These are phyloP conservation scores for Escallonia rubra DNA, from an alignment of 129 eudicot genomes.

Conservation along the genomic window DNA sequence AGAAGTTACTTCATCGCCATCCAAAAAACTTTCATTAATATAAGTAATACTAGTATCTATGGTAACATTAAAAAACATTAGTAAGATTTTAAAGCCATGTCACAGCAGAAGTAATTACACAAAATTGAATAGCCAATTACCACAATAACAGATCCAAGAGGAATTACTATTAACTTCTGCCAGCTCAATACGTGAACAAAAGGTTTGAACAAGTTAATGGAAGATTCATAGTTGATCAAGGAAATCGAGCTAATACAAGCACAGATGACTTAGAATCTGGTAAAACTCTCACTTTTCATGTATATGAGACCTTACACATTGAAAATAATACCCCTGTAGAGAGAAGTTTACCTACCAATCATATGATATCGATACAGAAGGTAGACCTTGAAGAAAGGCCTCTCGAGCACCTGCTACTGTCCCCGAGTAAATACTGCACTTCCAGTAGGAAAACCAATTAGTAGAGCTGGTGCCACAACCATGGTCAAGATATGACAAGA, in stretches of 20 bases:
- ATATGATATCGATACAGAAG: slow-evolving; percentile 78
- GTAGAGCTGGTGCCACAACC: slow-evolving; percentile 5
- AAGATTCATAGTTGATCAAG: not conserved
- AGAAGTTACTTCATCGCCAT: too few relatives aligned
- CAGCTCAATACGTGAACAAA: not conserved
- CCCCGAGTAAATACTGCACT: slow-evolving; percentile 85
- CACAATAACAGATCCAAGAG: too few relatives aligned
- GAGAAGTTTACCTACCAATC: slow-evolving; percentile 54
- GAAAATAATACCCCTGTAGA: not conserved
- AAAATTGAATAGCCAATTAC: too few relatives aligned
- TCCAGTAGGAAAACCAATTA: slow-evolving; percentile 10
- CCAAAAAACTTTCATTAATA: too few relatives aligned
- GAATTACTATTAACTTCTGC: not conserved
- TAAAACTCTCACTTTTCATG: not conserved
- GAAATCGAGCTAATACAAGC: not conserved
- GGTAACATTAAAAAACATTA: too few relatives aligned
- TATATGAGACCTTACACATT: not conserved
- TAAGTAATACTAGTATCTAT: not conserved
- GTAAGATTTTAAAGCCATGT: too few relatives aligned
- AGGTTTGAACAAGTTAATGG: not conserved
- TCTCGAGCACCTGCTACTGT: slow-evolving; percentile 98
- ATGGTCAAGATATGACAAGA: not conserved
- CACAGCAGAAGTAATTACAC: too few relatives aligned
- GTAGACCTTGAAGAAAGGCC: slow-evolving; percentile 73
- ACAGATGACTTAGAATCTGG: not conserved